Evolutionary conservation across 768 basidiomycete genomes (phyloP).

Genomic region (Mycena filopes): DNA sequence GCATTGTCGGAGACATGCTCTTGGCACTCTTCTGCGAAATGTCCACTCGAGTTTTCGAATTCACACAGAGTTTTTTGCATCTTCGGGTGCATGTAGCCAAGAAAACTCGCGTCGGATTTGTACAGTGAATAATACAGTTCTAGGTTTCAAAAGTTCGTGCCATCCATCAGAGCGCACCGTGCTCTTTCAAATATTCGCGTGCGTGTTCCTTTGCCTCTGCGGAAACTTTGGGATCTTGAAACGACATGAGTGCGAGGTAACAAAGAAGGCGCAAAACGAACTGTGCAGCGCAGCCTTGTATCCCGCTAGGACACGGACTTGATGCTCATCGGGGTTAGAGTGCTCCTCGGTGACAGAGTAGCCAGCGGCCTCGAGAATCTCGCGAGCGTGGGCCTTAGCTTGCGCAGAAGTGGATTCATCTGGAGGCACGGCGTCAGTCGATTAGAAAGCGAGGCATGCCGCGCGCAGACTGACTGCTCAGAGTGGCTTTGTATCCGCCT

Average conservation of each 20-base stretch:
- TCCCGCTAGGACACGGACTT: conserved; percentile 60
- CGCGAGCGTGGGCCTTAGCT: conserved; percentile 65
- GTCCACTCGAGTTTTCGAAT: too few relatives aligned
- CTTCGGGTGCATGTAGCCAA: too few relatives aligned
- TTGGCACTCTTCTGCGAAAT: too few relatives aligned
- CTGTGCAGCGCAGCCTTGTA: conserved; percentile 67
- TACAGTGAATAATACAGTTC: not conserved
- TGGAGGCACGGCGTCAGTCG: conserved; percentile 24
- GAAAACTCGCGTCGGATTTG: too few relatives aligned
- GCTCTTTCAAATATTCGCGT: conserved; percentile 47
- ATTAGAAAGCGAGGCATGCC: not conserved
- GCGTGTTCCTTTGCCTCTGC: conserved; percentile 62
- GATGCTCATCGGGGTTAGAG: conserved; percentile 46
- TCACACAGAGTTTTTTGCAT: too few relatives aligned
- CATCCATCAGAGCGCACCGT: conserved; percentile 31
- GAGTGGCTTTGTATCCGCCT: conserved; percentile 63
- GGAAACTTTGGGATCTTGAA: conserved; percentile 58
- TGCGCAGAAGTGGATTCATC: conserved; percentile 57
- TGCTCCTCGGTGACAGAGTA: conserved; percentile 42
- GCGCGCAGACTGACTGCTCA: conserved; percentile 48
- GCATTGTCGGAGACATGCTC: too few relatives aligned
- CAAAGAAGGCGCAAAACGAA: conserved; percentile 36
- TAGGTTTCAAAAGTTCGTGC: not conserved
- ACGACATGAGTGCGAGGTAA: not conserved
- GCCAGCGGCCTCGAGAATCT: conserved; percentile 59